phyloP scores from a whole-genome alignment of 306 rosid genomes.

The Aeschynomene evenia region DNA sequence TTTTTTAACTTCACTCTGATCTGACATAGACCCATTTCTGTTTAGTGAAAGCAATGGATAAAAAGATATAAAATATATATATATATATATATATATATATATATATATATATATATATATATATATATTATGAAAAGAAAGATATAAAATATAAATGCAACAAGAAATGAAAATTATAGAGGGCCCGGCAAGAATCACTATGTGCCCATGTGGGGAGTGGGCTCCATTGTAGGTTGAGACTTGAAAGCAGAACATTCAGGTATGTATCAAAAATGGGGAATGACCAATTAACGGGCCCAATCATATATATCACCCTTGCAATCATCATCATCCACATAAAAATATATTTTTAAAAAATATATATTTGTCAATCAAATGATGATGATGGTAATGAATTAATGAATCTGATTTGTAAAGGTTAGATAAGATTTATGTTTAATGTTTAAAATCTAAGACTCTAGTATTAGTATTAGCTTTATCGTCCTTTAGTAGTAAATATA shows the following conservation, averaged over 20 bases:
- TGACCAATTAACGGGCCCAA: constrained; percentile 23
- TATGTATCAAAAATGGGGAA: background rate
- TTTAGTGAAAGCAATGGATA: constrained; percentile 13
- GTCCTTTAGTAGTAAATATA: too few relatives aligned
- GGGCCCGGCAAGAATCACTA: constrained; percentile 30
- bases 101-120: too few relatives aligned
- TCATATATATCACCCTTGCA: constrained; percentile 8
- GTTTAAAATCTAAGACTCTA: too few relatives aligned
- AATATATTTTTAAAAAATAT: background rate
- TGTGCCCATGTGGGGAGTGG: constrained; percentile 47
- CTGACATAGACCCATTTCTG: constrained; percentile 39
- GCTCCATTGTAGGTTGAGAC: constrained; percentile 35
- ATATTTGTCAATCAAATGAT: background rate
- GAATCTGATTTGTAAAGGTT: too few relatives aligned
- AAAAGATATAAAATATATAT: too few relatives aligned
- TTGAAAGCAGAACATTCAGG: constrained; percentile 29
- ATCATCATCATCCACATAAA: background rate
- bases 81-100: too few relatives aligned
- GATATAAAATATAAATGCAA: background rate
- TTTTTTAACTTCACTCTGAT: constrained; percentile 21
- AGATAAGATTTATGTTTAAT: too few relatives aligned
- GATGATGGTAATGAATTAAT: too few relatives aligned
- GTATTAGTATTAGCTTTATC: too few relatives aligned
- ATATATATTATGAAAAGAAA: too few relatives aligned
- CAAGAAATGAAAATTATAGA: too few relatives aligned